Base-by-base conservation (phyloP, 2,329 filamentous ascomycete genomes). In the Colletotrichum kahawae region DNA sequence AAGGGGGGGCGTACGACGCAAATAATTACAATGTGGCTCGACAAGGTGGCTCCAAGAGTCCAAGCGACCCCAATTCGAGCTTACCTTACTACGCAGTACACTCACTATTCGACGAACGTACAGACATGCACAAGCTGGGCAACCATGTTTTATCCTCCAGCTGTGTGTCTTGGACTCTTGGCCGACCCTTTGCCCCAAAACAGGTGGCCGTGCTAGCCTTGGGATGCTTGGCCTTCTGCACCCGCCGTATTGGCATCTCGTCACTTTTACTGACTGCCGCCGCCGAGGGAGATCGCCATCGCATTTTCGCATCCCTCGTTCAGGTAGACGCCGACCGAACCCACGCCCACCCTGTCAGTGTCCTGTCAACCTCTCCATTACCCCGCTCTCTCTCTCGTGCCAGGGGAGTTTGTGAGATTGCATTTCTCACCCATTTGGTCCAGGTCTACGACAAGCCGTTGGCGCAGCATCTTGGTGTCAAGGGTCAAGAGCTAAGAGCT, bases 181-280 rank as follows among this genome's bases (percentile, higher is more conserved):
- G 24, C 60, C 67, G 13, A 43, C 18, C 21, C 31, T 70, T 56
- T 60, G 24, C 60, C 60, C 51, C 59, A 34, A 74, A 60, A 51
- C 36, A 38, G 67, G n/a, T 71, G 51, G 29, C 60, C 31, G 71
- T 70, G 57, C 48, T 70, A 18, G 27, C 36, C 71, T 74, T 74
- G 71, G 71, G 65, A 38, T n/a, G 29, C 27, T 68, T 74, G 71
- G 71, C 70, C 14, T 31, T 31, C 27, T 68, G 70, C 70, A 62
- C 27, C 12, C 29, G 21, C 56, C 70, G 54, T 67, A 67, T 68
- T 62, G 63, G 21, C 70, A 70, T 73, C 66, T 64, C n/a, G 66
- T 64, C 71, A 59, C 43, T 57, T 21, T 27, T 36, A 43, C 59
- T 48, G 18, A 48, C n/a, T 48, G 43, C 43, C 43, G 43, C 43